phyloP scores from a whole-genome alignment of 306 rosid genomes.

The Astragalus glycyphyllos region DNA sequence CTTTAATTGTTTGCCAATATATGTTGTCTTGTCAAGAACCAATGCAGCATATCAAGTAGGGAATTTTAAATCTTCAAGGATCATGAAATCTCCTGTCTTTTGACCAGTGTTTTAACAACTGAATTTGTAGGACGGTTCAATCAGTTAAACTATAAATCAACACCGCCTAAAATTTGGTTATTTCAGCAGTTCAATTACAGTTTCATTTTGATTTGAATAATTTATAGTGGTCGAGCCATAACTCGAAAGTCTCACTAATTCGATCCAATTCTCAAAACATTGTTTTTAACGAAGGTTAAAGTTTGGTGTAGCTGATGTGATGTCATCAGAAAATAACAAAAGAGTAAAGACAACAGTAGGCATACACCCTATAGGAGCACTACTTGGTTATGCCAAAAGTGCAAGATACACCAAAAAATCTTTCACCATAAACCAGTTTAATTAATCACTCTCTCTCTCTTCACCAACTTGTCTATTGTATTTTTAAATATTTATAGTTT shows the following conservation, averaged over 20 bases:
- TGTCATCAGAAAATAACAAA: constrained; percentile 19
- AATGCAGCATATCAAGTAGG: constrained; percentile 20
- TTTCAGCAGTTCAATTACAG: too few species aligned
- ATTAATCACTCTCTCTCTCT: too few species aligned
- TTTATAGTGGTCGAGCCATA: too few species aligned
- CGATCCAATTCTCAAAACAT: too few species aligned
- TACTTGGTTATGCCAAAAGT: constrained; percentile 20
- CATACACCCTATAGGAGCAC: background rate
- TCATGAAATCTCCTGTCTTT: constrained; percentile 7
- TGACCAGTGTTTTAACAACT: too few species aligned
- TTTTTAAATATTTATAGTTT: too few species aligned
- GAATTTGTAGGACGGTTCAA: too few species aligned
- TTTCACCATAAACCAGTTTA: background rate
- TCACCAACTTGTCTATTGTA: too few species aligned
- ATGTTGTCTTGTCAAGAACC: constrained; percentile 47
- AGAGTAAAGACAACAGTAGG: background rate
- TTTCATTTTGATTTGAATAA: too few species aligned
- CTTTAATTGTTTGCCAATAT: background rate
- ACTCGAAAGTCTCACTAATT: too few species aligned
- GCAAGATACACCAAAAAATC: background rate
- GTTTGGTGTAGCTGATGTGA: constrained; percentile 28
- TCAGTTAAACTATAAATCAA: too few species aligned
- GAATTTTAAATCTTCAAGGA: constrained; percentile 37
- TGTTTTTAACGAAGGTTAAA: constrained; percentile 13
- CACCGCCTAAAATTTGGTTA: too few species aligned